Base-by-base conservation (phyloP, 2,329 filamentous ascomycete species). In the Fusarium sp. region DNA sequence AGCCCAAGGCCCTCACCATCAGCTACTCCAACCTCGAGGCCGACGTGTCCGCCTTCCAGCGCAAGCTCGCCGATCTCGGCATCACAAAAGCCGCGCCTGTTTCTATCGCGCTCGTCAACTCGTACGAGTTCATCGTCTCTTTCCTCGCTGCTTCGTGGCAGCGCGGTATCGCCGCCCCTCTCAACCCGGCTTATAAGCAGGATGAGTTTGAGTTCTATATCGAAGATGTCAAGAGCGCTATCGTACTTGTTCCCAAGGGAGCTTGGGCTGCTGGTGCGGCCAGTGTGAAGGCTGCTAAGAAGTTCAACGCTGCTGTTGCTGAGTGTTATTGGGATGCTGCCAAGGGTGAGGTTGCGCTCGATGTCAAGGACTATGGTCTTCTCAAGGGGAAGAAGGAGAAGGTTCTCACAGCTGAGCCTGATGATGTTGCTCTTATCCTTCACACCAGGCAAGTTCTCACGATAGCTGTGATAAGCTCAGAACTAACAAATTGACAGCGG, bases 171-270 rank as follows among this genome's bases (percentile, higher is more conserved):
- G 94, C 94, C 13, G 94, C 94, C 7, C 94, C 94, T n/a, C 85
- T 97, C 74, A 97, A 97, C 82, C 91, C 94, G 45, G 92, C 91
- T 49, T 97, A 97, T 86, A 97, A 95, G 85, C 93, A 96, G 83
- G 91, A 91, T 65, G 94, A 97, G 82, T 96, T 96, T 81, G 94
- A 96, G 81, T 97, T 97, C 83, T 97, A 96, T 83, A 96, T 97
- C 79, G 92, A 95, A 74, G 94, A 97, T 80, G 87, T 97, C 77
- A 93, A 91, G 80, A 96, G 94, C 10, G 92, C 92, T 39, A 85
- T 97, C 67, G 89, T 94, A 38, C 86, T 97, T 41, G 92, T 97
- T 15, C 94, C 94, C 18, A 87, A 87, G 75, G 94, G 93, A 22
- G 90, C 91, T 20, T 93, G 90, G 77, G 85, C 86, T 17, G 87